Evolutionary conservation across 345 rosid genomes (phyloP).

Genomic region (Excoecaria cochinchinensis): DNA sequence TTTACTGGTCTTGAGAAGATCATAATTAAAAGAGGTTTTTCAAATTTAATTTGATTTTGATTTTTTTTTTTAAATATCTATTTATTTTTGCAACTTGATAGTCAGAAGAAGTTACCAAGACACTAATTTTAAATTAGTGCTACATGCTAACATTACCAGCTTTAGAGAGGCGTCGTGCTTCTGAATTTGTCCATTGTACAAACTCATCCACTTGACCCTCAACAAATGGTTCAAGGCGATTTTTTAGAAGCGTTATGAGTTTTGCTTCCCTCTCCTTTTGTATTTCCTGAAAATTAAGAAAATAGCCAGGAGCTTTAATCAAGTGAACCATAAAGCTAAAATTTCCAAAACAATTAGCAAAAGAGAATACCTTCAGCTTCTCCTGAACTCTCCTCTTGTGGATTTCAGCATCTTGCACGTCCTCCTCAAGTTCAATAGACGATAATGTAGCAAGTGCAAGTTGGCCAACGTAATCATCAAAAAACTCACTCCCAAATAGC

Average conservation of each 20-base stretch:
- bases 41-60: no score
- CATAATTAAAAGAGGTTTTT: no score
- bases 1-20: background rate
- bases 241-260: conserved; percentile 61
- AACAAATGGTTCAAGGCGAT: conserved; percentile 64
- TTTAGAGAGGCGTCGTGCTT: conserved; percentile 67
- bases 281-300: conserved; percentile 42
- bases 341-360: background rate
- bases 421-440: conserved; percentile 55
- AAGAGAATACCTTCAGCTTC: conserved; percentile 55
- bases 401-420: conserved; percentile 44
- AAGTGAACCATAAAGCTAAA: conserved; percentile 1
- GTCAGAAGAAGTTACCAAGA: background rate
- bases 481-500: conserved; percentile 85
- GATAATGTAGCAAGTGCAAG: conserved; percentile 74
- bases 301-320: background rate
- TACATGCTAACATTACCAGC: conserved; percentile 50
- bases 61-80: no score
- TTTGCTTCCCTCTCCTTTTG: conserved; percentile 80
- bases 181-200: conserved; percentile 66
- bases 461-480: conserved; percentile 91
- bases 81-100: background rate
- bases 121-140: background rate
- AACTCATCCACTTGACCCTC: conserved; percentile 66
- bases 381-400: conserved; percentile 55